Conservation (phyloP, 345 rosid genomes). For the Clarkia xantiana region DNA sequence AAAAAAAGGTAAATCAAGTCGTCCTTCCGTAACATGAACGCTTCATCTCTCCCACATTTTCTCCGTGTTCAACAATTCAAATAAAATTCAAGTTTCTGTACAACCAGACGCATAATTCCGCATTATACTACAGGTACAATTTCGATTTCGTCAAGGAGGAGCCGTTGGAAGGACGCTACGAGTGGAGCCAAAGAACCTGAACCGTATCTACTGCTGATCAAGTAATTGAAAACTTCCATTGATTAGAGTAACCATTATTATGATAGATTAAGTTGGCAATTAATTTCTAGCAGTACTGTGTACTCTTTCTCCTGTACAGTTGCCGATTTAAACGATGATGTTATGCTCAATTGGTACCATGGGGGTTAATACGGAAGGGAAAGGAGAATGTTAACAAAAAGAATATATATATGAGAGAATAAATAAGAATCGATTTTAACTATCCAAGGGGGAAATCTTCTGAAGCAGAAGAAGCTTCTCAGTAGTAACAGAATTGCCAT, state of each 20-base stretch:
- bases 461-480: too few relatives aligned
- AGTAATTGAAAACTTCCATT: background rate
- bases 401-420: too few relatives aligned
- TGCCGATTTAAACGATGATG: background rate
- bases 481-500: background rate
- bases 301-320: background rate
- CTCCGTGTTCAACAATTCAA: background rate
- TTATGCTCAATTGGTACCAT: background rate
- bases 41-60: background rate
- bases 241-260: too few relatives aligned
- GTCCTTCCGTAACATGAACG: background rate
- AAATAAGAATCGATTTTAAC: too few relatives aligned
- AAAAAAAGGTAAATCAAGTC: conserved; percentile 36
- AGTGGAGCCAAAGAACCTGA: conserved; percentile 9
- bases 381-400: too few relatives aligned
- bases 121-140: conserved; percentile 33
- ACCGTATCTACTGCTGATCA: background rate
- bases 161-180: conserved; percentile 45
- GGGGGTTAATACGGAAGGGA: too few relatives aligned
- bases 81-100: background rate
- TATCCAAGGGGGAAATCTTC: too few relatives aligned
- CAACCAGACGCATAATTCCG: conserved; percentile 1
- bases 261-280: too few relatives aligned
- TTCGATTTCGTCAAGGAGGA: conserved; percentile 41
- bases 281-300: too few relatives aligned